Conservation (phyloP, 2,329 filamentous ascomycete genomes). For the Colletotrichum endophyticum region DNA sequence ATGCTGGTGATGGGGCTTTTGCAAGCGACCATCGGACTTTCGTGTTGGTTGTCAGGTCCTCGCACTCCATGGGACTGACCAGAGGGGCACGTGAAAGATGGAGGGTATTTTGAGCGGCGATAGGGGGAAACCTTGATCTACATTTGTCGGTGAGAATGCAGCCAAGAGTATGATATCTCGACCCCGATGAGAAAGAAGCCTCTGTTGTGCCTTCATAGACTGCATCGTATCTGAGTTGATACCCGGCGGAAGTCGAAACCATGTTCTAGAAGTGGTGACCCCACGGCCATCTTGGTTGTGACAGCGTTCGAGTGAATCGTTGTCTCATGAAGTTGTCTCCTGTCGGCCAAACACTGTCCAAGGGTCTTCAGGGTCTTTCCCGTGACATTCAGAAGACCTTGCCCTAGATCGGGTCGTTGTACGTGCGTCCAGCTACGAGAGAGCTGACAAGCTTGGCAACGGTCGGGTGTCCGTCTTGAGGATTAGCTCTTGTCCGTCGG, state of each 20-base stretch:
- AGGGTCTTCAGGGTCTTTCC: not conserved
- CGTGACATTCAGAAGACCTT: not conserved
- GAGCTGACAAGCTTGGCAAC: not conserved
- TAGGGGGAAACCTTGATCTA: not conserved
- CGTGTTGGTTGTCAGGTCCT: not conserved
- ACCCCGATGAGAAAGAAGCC: not conserved
- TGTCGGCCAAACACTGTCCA: not conserved
- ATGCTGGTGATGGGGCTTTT: not conserved
- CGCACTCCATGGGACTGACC: not conserved
- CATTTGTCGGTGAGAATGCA: not conserved
- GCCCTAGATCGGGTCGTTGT: not conserved
- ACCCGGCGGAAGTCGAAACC: not conserved
- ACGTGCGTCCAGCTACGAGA: not conserved
- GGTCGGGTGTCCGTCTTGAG: not conserved
- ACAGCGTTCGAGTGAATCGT: not conserved
- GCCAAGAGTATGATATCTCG: not conserved
- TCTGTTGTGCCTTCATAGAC: not conserved
- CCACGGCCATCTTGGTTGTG: not conserved
- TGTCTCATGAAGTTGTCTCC: not conserved
- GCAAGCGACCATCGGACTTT: not conserved
- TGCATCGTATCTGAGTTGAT: not conserved
- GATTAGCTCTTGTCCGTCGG: not conserved
- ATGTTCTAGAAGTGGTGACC: not conserved
- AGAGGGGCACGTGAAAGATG: not conserved
- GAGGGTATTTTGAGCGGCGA: not conserved